phyloP scores from a whole-genome alignment of 345 rosid species.

The Microcos paniculata region DNA sequence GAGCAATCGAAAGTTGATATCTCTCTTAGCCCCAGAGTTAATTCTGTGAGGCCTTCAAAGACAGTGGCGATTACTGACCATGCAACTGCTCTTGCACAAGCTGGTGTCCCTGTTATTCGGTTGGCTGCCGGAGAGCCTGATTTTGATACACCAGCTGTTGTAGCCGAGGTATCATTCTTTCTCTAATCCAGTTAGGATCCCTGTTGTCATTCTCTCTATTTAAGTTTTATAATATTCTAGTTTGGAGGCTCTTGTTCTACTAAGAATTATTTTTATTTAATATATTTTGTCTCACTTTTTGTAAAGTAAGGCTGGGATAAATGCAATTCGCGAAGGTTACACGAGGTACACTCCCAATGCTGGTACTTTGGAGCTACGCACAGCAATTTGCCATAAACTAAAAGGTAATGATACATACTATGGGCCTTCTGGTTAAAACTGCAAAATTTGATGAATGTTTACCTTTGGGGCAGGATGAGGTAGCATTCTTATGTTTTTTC shows the following conservation, averaged over 20 bases:
- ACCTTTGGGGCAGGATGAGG: background rate
- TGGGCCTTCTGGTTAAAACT: background rate
- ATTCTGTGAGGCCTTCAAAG: slow-evolving; percentile 83
- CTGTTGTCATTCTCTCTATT: background rate
- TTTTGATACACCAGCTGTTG: slow-evolving; percentile 76
- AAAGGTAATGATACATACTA: slow-evolving; percentile 43
- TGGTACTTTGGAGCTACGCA: slow-evolving; percentile 78
- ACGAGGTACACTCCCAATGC: slow-evolving; percentile 91
- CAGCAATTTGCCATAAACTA: slow-evolving; percentile 82
- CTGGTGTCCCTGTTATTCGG: slow-evolving; percentile 84
- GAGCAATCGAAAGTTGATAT: slow-evolving; percentile 52
- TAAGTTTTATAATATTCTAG: background rate
- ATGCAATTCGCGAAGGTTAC: slow-evolving; percentile 85
- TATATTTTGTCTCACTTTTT: slow-evolving; percentile 1
- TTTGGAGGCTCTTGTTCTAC: background rate
- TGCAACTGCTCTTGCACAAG: slow-evolving; percentile 84
- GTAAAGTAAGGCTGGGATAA: slow-evolving; percentile 72
- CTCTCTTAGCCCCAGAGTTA: slow-evolving; percentile 81
- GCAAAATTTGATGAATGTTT: background rate
- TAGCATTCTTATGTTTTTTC: background rate
- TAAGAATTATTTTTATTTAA: background rate
- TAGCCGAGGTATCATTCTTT: slow-evolving; percentile 62
- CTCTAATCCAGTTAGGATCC: background rate
- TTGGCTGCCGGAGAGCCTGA: slow-evolving; percentile 99
- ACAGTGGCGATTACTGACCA: slow-evolving; percentile 92